Conservation (phyloP, 2,329 filamentous ascomycete genomes). For the Chaetomium olivaceum region DNA sequence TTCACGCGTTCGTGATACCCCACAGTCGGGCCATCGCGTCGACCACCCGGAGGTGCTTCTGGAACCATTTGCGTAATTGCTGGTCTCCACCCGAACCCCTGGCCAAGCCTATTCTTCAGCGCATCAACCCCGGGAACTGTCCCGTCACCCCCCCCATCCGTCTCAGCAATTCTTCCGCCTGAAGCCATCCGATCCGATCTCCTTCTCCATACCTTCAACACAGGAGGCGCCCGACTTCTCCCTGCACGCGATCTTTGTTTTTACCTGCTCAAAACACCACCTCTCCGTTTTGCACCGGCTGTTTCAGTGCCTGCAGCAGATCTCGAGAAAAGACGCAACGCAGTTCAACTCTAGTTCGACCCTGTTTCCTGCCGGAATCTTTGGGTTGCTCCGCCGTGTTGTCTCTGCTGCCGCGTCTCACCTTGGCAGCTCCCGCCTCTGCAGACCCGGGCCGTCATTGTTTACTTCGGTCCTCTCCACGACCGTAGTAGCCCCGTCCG, state of each 20-base stretch:
- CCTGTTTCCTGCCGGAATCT: background rate
- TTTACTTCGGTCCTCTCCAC: conserved; percentile 3
- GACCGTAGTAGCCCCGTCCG: background rate
- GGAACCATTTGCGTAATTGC: conserved; percentile 24
- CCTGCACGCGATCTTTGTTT: conserved; percentile 11
- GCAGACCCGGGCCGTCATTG: conserved; percentile 5
- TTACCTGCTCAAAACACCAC: conserved; percentile 15
- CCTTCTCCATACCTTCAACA: conserved; percentile 8
- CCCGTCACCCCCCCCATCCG: conserved; percentile 15
- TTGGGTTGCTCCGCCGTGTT: background rate
- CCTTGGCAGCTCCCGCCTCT: conserved; percentile 9
- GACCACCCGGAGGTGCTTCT: conserved; percentile 17
- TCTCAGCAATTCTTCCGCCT: conserved; percentile 34
- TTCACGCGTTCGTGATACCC: conserved; percentile 22
- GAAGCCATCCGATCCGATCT: conserved; percentile 21
- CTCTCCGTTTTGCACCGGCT: conserved; percentile 3
- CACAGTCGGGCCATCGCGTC: conserved; percentile 26
- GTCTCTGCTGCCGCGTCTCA: background rate
- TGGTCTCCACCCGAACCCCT: conserved; percentile 22
- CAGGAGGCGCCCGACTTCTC: conserved; percentile 18
- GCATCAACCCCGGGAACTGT: conserved; percentile 14
- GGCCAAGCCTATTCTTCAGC: conserved; percentile 15
- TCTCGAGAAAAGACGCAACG: conserved; percentile 7
- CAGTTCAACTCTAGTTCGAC: background rate
- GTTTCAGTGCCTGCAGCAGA: conserved; percentile 5